These are phyloP conservation scores for Kuraishia ogatae DNA, from an alignment of 805 yeast species.

Conservation along the genomic window DNA sequence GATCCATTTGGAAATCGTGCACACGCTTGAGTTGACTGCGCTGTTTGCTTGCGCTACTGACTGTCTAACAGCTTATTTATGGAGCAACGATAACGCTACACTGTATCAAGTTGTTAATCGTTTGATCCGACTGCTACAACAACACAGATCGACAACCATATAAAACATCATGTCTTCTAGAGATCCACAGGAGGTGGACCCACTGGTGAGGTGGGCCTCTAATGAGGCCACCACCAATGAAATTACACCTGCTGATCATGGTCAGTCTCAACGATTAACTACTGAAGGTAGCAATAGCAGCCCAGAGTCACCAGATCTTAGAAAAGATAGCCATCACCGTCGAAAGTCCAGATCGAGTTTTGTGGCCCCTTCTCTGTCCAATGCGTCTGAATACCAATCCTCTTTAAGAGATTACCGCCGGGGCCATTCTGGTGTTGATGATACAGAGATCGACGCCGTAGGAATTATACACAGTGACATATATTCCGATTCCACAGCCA, in stretches of 20 bases:
- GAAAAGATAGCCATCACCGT: neutral
- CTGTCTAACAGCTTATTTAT: no score
- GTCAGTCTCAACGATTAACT: neutral
- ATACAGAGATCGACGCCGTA: conserved; percentile 18
- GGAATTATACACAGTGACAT: conserved; percentile 18
- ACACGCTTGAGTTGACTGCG: neutral
- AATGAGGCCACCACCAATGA: neutral
- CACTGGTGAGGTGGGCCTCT: neutral
- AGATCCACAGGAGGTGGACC: neutral
- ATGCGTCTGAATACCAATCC: neutral
- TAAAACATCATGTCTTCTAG: neutral
- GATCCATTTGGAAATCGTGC: neutral
- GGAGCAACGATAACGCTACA: neutral
- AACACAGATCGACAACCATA: no score
- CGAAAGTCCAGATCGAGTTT: neutral
- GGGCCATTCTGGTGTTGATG: conserved; percentile 7
- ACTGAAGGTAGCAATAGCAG: neutral
- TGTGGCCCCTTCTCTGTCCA: neutral
- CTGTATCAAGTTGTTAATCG: no score
- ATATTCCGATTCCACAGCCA: conserved; percentile 9
- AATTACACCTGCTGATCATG: no score
- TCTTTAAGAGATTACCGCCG: neutral
- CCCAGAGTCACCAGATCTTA: neutral
- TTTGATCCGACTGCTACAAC: neutral
- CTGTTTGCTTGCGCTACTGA: neutral